Evolutionary conservation across 305 asterid genomes (phyloP).

Genomic region (Caryopteris hybrid): DNA sequence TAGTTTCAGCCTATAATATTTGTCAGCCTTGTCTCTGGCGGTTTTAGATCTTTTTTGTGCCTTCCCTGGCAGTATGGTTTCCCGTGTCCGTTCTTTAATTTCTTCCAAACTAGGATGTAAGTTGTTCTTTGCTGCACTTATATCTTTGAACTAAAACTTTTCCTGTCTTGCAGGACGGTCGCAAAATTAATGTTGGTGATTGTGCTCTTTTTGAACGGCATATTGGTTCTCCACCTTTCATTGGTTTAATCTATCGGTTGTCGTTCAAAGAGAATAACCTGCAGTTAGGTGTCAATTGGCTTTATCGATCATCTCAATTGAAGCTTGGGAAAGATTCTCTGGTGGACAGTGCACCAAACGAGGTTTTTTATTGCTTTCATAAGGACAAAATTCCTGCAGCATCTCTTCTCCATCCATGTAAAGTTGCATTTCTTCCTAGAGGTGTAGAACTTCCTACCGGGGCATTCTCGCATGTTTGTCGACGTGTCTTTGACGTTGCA

Average conservation of each 20-base stretch:
- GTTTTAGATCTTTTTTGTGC: too few relatives aligned
- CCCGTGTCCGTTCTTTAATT: too few relatives aligned
- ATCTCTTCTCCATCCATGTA: constrained; percentile 93
- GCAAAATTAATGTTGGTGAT: constrained; percentile 73
- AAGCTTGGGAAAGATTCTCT: constrained; percentile 71
- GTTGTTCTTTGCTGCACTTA: too few relatives aligned
- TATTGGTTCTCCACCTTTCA: constrained; percentile 73
- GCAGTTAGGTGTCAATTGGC: constrained; percentile 80
- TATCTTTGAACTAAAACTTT: too few relatives aligned
- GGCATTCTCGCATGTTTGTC: constrained; percentile 79
- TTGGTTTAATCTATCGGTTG: constrained; percentile 70
- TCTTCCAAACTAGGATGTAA: too few relatives aligned
- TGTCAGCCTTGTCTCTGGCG: too few relatives aligned
- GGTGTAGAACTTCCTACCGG: constrained; percentile 83
- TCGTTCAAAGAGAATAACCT: constrained; percentile 46
- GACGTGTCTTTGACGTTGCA: constrained; percentile 75
- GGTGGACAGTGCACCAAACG: constrained; percentile 72
- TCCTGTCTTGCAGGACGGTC: constrained; percentile 60
- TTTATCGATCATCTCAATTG: constrained; percentile 82
- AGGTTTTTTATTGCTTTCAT: constrained; percentile 50
- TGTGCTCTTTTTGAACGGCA: constrained; percentile 88
- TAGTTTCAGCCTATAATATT: too few relatives aligned
- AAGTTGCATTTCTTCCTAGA: constrained; percentile 95
- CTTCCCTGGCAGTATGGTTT: too few relatives aligned
- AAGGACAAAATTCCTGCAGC: constrained; percentile 79